Evolutionary conservation across 2,329 filamentous ascomycete species (phyloP).

Genomic region (Alternaria longipes): DNA sequence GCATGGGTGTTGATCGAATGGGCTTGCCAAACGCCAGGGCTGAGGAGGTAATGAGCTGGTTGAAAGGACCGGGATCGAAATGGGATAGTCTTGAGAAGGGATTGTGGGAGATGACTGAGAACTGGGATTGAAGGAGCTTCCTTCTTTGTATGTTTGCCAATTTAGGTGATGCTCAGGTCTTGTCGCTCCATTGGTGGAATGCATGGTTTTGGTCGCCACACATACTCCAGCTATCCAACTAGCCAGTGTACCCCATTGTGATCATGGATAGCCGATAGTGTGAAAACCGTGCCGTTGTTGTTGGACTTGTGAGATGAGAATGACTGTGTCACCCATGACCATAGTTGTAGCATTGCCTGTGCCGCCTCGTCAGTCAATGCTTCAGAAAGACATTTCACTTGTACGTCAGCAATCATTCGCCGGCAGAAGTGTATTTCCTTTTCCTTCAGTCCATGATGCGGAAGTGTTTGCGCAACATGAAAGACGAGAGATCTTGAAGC

Average conservation of each 20-base stretch:
- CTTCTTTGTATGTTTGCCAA: not conserved
- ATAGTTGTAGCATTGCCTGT: not conserved
- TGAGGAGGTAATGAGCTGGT: constrained; percentile 38
- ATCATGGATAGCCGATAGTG: too few species aligned
- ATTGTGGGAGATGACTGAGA: constrained; percentile 26
- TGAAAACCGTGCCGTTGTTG: too few species aligned
- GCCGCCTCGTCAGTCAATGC: not conserved
- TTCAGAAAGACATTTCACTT: not conserved
- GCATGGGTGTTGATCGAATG: constrained; percentile 26
- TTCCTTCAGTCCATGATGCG: not conserved
- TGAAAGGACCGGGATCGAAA: constrained; percentile 38
- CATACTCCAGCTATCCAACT: too few species aligned
- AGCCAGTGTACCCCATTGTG: too few species aligned
- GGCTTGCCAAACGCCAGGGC: constrained; percentile 34
- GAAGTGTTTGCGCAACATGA: not conserved
- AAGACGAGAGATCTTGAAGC: not conserved
- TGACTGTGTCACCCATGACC: not conserved
- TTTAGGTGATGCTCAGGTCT: not conserved
- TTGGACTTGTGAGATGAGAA: too few species aligned
- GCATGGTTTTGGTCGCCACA: too few species aligned
- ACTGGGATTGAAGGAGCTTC: constrained; percentile 6
- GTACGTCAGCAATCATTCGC: not conserved
- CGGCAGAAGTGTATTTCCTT: not conserved
- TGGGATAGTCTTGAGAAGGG: constrained; percentile 40
- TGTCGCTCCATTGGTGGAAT: too few species aligned